phyloP scores from a whole-genome alignment of 2,329 filamentous ascomycete species.

The Colletotrichum lini region DNA sequence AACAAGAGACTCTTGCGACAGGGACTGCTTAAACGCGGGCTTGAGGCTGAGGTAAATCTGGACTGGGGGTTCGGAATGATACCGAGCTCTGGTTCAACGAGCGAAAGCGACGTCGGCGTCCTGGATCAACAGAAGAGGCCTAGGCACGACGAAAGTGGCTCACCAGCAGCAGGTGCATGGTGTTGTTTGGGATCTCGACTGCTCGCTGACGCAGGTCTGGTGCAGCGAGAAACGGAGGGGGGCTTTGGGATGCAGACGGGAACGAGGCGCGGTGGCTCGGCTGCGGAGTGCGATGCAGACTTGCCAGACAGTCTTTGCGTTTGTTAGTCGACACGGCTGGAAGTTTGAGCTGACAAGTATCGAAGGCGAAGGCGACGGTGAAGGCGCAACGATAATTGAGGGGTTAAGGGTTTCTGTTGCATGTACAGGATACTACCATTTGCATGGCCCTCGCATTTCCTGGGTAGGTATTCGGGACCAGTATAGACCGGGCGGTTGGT shows the following conservation, averaged over 20 bases:
- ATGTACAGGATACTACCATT: conserved; percentile 13
- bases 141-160: conserved; percentile 10
- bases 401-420: not conserved
- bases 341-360: conserved; percentile 25
- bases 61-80: conserved; percentile 21
- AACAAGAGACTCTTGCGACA: not conserved
- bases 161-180: not conserved
- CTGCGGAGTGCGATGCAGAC: not conserved
- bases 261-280: conserved; percentile 29
- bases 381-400: not conserved
- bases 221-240: conserved; percentile 14
- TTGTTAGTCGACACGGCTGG: conserved; percentile 11
- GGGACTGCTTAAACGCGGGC: not conserved
- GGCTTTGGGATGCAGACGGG: conserved; percentile 25
- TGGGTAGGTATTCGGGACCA: conserved; percentile 27
- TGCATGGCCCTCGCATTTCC: not conserved
- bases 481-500: conserved; percentile 15
- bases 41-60: not conserved
- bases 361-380: not conserved
- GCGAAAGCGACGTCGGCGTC: not conserved
- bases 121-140: conserved; percentile 8
- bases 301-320: conserved; percentile 10
- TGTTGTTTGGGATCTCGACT: conserved; percentile 16
- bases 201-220: conserved; percentile 22
- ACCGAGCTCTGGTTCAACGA: conserved; percentile 15